These are phyloP conservation scores for Goffeauzyma gilvescens DNA, from an alignment of 768 basidiomycete species.

Conservation along the genomic window DNA sequence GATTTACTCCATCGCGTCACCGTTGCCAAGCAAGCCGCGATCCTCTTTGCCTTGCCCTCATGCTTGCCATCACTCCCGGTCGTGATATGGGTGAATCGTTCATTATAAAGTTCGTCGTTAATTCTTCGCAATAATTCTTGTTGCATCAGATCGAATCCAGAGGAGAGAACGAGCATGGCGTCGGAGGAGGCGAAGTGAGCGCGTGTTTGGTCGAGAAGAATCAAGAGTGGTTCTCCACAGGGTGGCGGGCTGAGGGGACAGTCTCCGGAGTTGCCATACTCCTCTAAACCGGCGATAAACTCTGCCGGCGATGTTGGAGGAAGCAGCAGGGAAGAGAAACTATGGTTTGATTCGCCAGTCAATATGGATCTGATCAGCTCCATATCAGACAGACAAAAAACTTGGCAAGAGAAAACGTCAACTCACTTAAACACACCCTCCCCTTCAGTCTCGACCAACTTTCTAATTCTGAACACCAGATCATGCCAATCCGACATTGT, in stretches of 20 bases:
- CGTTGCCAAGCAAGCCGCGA: slow-evolving; percentile 64
- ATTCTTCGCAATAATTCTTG: slow-evolving; percentile 47
- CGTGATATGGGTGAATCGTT: slow-evolving; percentile 18
- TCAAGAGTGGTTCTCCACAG: slow-evolving; percentile 39
- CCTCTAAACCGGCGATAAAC: slow-evolving; percentile 48
- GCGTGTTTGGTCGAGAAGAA: slow-evolving; percentile 53
- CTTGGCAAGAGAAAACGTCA: no score
- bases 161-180: slow-evolving; percentile 50
- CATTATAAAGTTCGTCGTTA: slow-evolving; percentile 43
- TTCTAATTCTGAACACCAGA: no score
- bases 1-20: slow-evolving; percentile 52
- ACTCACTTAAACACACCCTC: no score
- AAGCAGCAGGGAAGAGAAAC: slow-evolving; percentile 55
- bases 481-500: slow-evolving; percentile 10
- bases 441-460: no score
- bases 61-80: slow-evolving; percentile 28
- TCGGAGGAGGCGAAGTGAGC: slow-evolving; percentile 46
- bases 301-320: slow-evolving; percentile 50
- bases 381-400: no score
- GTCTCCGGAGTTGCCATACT: slow-evolving; percentile 38
- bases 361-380: background rate
- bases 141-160: slow-evolving; percentile 52
- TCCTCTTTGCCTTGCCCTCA: slow-evolving; percentile 34
- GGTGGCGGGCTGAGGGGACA: slow-evolving; percentile 27
- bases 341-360: slow-evolving; percentile 18